Base-by-base conservation (phyloP, 225 moss, liverwort and hornwort genomes). In the Rhytidiadelphus loreus region DNA sequence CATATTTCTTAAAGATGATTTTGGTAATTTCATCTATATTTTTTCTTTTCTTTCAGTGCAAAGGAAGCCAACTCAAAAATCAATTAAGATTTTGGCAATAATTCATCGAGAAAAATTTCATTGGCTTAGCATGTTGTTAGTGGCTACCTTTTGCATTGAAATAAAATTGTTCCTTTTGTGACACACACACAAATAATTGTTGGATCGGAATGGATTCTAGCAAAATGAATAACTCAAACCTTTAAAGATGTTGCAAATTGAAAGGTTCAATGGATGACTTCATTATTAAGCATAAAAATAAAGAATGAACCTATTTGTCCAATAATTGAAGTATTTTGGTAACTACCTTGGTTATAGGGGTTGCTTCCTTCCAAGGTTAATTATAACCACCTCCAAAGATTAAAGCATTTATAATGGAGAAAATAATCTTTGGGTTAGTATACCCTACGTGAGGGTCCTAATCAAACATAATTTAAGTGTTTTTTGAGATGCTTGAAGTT, bases 381-480 rank as follows among this genome's bases (percentile, higher is more conserved):
- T 41, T 14, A 70, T 70, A 70, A 3, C 13, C 13, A 41, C 8
- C 1, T 68, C 4, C 1, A 14, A 13, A 23, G 1, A 70, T 70
- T n/a, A n/a, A n/a, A n/a, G n/a, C n/a, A n/a, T n/a, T n/a, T n/a
- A n/a, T n/a, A n/a, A n/a, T n/a, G n/a, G n/a, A n/a, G n/a, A n/a
- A n/a, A n/a, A n/a, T n/a, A n/a, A n/a, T n/a, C n/a, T n/a, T n/a
- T n/a, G n/a, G n/a, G n/a, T n/a, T n/a, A n/a, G n/a, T n/a, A n/a
- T n/a, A n/a, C n/a, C n/a, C n/a, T 0, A 26, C 0, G 0, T 25
- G 7, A 43, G 2, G 13, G 8, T 41, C 4, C 22, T 7, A n/a
- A 22, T 37, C 5, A n/a, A 12, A 19, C 2, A 24, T 13, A 69
- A n/a, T 68, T 39, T 24, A 39, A 39, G 8, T 3, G 2, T 69